phyloP scores from a whole-genome alignment of 345 rosid genomes.

The Euphorbia pulcherrima region DNA sequence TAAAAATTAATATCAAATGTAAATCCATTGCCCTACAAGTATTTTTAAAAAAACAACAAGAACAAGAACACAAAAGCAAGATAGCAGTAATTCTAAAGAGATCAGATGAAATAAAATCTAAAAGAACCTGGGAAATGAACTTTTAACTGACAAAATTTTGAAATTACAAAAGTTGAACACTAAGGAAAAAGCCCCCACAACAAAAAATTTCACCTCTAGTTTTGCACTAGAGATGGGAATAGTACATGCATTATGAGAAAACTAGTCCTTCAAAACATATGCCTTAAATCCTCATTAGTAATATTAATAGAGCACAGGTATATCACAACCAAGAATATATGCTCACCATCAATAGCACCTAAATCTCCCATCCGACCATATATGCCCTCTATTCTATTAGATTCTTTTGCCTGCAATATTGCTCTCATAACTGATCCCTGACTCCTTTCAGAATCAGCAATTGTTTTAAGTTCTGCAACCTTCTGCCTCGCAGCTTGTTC shows the following conservation, averaged over 20 bases:
- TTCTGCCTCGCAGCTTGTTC: constrained; percentile 93
- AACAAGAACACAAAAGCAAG: neutral
- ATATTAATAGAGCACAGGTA: too few species aligned
- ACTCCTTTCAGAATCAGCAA: constrained; percentile 80
- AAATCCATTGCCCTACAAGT: neutral
- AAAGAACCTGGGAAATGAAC: too few species aligned
- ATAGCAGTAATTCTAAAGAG: neutral
- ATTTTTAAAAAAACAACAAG: too few species aligned
- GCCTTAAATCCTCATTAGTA: neutral
- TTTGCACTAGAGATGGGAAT: neutral
- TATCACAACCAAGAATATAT: neutral
- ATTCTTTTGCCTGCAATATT: constrained; percentile 74
- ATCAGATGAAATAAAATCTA: neutral
- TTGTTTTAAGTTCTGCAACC: constrained; percentile 74
- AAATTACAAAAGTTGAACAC: neutral
- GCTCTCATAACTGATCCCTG: constrained; percentile 92
- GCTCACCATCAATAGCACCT: constrained; percentile 93
- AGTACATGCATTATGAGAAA: neutral
- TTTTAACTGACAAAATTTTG: neutral
- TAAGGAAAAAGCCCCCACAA: neutral
- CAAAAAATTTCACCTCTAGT: neutral
- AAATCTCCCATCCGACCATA: constrained; percentile 97
- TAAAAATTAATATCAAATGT: constrained; percentile 3
- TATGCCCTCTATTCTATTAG: constrained; percentile 77
- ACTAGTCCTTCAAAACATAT: neutral